phyloP scores from a whole-genome alignment of 192 early-diverging fungal genomes.

The Gorgonomyces haynaldii region DNA sequence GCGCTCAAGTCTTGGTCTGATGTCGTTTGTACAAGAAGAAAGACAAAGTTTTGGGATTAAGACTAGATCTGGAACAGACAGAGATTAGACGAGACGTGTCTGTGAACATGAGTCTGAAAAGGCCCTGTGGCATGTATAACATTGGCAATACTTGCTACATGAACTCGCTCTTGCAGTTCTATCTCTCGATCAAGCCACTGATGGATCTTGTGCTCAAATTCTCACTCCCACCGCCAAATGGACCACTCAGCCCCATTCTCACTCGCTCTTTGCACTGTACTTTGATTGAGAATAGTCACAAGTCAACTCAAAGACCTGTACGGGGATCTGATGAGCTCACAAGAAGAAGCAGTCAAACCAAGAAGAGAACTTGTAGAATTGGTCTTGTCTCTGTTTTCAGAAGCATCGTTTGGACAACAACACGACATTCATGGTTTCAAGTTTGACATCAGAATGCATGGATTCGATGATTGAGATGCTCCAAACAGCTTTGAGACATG shows the following conservation, averaged over 20 bases:
- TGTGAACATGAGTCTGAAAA: too few species aligned
- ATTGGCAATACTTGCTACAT: slow-evolving; percentile 35
- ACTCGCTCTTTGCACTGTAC: background rate
- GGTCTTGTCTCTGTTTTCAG: slow-evolving; percentile 7
- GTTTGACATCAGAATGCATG: slow-evolving; percentile 21
- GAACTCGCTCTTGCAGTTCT: slow-evolving; percentile 25
- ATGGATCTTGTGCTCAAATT: slow-evolving; percentile 13
- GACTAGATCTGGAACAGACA: too few species aligned
- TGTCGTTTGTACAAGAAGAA: too few species aligned
- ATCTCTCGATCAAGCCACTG: slow-evolving; percentile 14
- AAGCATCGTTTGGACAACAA: slow-evolving; percentile 22
- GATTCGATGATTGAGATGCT: slow-evolving; percentile 27
- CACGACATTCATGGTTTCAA: slow-evolving; percentile 25
- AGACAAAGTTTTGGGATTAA: too few species aligned
- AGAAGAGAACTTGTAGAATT: slow-evolving; percentile 18
- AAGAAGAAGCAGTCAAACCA: slow-evolving; percentile 9
- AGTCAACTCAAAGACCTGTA: slow-evolving; percentile 12
- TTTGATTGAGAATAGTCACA: slow-evolving; percentile 5
- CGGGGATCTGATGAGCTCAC: slow-evolving; percentile 8
- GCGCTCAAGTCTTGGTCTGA: too few species aligned
- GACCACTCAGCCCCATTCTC: background rate
- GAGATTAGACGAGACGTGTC: too few species aligned
- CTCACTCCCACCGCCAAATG: too few species aligned
- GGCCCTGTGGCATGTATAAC: too few species aligned
- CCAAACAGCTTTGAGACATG: slow-evolving; percentile 5